Conservation (phyloP, 192 early-diverging fungal genomes). For the Diversispora eburnea region DNA sequence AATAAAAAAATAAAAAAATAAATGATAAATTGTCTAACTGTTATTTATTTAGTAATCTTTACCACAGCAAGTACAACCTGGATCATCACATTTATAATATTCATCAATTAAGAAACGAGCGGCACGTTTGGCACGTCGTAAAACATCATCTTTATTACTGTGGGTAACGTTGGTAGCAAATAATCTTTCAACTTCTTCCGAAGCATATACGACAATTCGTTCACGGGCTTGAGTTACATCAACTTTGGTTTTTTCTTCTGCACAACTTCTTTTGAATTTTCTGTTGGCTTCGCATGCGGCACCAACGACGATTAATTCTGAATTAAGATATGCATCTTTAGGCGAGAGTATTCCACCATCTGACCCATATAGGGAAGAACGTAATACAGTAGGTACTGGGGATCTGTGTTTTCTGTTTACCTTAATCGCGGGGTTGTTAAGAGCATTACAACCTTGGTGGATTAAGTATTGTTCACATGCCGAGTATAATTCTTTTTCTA, state of each 20-base stretch:
- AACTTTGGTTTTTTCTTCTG: not conserved
- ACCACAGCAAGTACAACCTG: too few species aligned
- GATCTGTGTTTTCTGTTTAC: not conserved
- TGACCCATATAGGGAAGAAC: not conserved
- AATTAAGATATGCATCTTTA: not conserved
- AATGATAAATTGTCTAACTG: too few species aligned
- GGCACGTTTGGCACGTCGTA: not conserved
- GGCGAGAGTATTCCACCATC: not conserved
- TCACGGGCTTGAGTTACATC: not conserved
- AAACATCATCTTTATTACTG: constrained; percentile 19
- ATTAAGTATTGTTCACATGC: constrained; percentile 13
- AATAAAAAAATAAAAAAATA: too few species aligned
- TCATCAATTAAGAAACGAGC: constrained; percentile 4
- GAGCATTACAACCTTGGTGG: constrained; percentile 1
- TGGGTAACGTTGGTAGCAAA: constrained; percentile 8
- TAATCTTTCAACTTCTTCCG: constrained; percentile 16
- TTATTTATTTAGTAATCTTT: too few species aligned
- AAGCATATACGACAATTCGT: not conserved
- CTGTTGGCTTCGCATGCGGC: not conserved
- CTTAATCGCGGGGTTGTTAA: not conserved
- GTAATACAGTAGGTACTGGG: not conserved
- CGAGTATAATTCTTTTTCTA: constrained; percentile 11
- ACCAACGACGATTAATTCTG: constrained; percentile 17
- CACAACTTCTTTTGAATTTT: not conserved
- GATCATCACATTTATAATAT: not conserved